These are phyloP conservation scores for Thielaviopsis musarum DNA, from an alignment of 2,329 filamentous ascomycete species.

Conservation along the genomic window DNA sequence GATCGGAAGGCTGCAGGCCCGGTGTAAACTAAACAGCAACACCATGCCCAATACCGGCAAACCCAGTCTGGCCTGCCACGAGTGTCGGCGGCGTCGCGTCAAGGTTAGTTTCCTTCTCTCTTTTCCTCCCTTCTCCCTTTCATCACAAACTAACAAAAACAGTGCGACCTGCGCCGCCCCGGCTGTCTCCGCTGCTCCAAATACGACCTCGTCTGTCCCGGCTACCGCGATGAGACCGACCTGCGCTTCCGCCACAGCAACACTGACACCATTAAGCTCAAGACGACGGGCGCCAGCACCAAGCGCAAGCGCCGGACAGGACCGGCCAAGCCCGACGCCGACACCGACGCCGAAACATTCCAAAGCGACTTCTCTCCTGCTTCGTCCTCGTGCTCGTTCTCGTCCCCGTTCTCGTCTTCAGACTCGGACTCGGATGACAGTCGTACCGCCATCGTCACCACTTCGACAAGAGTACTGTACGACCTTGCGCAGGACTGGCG, in stretches of 20 bases:
- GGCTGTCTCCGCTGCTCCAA: conserved; percentile 10
- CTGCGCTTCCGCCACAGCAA: conserved; percentile 12
- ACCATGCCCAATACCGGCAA: conserved; percentile 11
- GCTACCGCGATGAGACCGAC: conserved; percentile 11
- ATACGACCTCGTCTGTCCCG: conserved; percentile 8
- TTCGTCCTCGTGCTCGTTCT: not conserved
- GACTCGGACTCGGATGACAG: not conserved
- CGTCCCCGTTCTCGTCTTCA: not conserved
- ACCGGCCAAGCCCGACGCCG: not conserved
- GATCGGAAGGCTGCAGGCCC: not conserved
- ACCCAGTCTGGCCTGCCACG: conserved; percentile 11
- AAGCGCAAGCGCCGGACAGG: not conserved
- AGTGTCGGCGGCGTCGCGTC: conserved; percentile 10
- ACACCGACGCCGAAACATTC: not conserved
- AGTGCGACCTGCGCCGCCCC: conserved; percentile 11
- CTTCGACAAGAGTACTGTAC: not conserved
- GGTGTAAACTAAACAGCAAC: not conserved
- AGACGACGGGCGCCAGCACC: not conserved
- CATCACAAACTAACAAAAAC: not conserved
- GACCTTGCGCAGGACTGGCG: conserved; percentile 7
- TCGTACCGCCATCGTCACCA: not conserved
- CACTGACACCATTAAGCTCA: conserved; percentile 10
- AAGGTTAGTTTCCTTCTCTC: conserved; percentile 3
- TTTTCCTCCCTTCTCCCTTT: not conserved
- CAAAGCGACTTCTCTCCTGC: not conserved